phyloP scores from a whole-genome alignment of 306 rosid genomes.

The Prunus fruticosa region DNA sequence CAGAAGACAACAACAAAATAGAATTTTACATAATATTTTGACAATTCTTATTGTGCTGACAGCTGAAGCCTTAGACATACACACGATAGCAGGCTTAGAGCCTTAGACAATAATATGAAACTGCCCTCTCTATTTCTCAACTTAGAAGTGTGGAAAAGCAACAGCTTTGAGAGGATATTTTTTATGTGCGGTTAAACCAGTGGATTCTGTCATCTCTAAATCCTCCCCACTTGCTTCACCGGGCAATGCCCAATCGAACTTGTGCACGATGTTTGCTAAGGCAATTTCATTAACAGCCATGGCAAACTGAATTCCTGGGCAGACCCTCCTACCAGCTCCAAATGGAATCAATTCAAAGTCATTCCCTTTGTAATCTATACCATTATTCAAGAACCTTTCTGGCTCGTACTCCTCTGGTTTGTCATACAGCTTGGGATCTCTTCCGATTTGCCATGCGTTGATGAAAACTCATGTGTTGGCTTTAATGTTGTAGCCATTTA shows the following conservation, averaged over 20 bases:
- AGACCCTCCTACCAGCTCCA: constrained; percentile 23
- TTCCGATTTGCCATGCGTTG: constrained; percentile 31
- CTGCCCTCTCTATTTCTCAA: background rate
- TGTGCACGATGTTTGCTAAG: constrained; percentile 32
- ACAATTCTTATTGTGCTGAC: too few relatives aligned
- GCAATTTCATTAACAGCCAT: constrained; percentile 28
- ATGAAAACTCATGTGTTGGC: background rate
- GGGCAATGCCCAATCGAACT: constrained; percentile 33
- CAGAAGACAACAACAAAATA: too few relatives aligned
- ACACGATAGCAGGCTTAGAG: too few relatives aligned
- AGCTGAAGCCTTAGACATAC: too few relatives aligned
- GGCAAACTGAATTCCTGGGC: constrained; percentile 37
- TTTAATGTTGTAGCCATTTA: background rate
- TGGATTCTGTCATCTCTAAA: constrained; percentile 37
- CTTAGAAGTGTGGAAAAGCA: background rate
- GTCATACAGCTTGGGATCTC: constrained; percentile 18
- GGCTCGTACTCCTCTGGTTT: constrained; percentile 5
- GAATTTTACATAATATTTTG: too few relatives aligned
- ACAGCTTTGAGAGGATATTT: constrained; percentile 32
- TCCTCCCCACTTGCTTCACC: constrained; percentile 10
- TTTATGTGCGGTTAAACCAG: constrained; percentile 24
- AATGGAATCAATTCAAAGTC: constrained; percentile 39
- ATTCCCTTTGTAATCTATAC: constrained; percentile 29
- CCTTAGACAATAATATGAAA: background rate
- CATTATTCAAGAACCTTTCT: constrained; percentile 16